phyloP scores from a whole-genome alignment of 768 basidiomycete species.

The Lactarius vividus region DNA sequence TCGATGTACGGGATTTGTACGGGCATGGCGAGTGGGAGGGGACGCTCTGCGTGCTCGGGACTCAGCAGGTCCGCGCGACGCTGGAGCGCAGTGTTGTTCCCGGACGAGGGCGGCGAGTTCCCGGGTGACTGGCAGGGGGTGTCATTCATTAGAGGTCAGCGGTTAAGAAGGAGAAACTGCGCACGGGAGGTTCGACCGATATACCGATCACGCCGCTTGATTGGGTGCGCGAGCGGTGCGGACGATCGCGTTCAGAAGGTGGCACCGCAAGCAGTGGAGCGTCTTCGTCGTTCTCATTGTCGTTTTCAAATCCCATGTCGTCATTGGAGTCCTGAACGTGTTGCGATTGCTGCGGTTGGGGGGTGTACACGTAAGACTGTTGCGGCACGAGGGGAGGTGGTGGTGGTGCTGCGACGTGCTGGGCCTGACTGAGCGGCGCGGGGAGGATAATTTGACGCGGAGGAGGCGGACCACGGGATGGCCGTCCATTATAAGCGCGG shows the following conservation, averaged over 20 bases:
- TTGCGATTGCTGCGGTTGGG: not conserved
- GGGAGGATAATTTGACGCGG: constrained; percentile 23
- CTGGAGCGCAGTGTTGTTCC: constrained; percentile 18
- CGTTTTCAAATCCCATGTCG: not conserved
- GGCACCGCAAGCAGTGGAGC: constrained; percentile 1
- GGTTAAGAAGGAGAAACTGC: not conserved
- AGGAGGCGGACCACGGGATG: constrained; percentile 9
- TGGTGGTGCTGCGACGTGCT: not conserved
- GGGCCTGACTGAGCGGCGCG: constrained; percentile 20
- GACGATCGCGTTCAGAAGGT: constrained; percentile 13
- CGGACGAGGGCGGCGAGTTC: constrained; percentile 26
- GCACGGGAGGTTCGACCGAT: constrained; percentile 26
- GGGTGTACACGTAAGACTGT: not conserved
- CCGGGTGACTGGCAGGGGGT: constrained; percentile 28
- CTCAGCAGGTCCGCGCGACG: constrained; percentile 32
- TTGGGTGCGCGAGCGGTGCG: constrained; percentile 24
- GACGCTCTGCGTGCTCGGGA: constrained; percentile 31
- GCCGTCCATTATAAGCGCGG: constrained; percentile 8
- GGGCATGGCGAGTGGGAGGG: constrained; percentile 21
- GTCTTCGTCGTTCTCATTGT: constrained; percentile 1
- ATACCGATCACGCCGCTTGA: constrained; percentile 28
- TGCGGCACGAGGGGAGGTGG: not conserved
- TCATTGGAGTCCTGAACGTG: not conserved
- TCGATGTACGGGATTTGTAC: not conserved
- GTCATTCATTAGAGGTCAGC: not conserved